A percentile compares a stretch with the other conserved stretches of the same genome.
phyloP scores from a whole-genome alignment of 2,329 filamentous ascomycete genomes.

The Hypoxylon sp. region DNA sequence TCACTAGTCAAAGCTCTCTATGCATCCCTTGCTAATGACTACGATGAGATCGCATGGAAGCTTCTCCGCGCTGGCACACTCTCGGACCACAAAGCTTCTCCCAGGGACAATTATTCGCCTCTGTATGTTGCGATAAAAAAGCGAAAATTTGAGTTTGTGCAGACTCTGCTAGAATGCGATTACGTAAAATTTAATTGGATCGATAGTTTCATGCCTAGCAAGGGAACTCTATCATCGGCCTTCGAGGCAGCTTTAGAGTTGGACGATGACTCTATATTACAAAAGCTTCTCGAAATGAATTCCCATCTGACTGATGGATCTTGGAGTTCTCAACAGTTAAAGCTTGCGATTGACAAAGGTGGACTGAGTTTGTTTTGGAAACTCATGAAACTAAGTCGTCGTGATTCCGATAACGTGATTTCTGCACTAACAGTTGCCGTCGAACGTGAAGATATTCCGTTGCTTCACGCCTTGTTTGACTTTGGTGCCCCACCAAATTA shows the following conservation, averaged over 20 bases:
- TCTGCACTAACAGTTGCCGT: neutral
- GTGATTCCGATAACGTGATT: neutral
- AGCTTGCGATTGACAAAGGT: neutral
- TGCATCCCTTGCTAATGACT: neutral
- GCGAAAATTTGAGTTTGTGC: neutral
- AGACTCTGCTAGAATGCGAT: neutral
- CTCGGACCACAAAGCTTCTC: no score
- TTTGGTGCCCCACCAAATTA: neutral
- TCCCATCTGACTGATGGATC: no score
- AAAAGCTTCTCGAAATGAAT: neutral
- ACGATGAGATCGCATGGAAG: constrained; percentile 1
- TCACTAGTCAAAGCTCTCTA: neutral
- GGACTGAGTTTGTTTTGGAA: neutral
- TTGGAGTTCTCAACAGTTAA: no score
- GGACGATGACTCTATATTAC: neutral
- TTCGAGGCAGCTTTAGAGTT: neutral
- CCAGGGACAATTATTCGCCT: neutral
- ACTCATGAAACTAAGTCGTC: neutral
- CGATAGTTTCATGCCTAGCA: no score
- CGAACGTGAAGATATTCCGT: neutral
- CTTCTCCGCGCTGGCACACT: neutral
- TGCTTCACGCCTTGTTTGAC: neutral
- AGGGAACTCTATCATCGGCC: no score
- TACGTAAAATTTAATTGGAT: no score
- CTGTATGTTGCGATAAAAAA: neutral